These are phyloP conservation scores for Neodidymelliopsis sp. DNA, from an alignment of 2,329 filamentous ascomycete genomes.

Conservation along the genomic window DNA sequence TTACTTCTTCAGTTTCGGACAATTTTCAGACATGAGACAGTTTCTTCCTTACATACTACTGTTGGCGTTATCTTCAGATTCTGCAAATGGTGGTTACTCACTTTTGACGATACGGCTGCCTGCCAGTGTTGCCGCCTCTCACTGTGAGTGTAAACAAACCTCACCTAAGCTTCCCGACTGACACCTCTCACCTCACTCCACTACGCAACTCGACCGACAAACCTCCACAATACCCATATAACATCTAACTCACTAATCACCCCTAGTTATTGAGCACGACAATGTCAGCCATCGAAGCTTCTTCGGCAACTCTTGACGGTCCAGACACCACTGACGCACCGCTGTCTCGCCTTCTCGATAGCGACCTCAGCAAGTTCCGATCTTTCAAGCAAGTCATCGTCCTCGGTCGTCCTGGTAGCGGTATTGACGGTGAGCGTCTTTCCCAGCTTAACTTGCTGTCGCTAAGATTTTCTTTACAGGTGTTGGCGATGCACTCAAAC, in stretches of 20 bases:
- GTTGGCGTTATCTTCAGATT: too few relatives aligned
- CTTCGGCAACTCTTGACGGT: not conserved
- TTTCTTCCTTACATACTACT: too few relatives aligned
- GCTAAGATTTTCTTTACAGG: constrained; percentile 18
- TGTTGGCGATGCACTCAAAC: constrained; percentile 39
- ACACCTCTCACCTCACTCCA: not conserved
- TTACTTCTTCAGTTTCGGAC: too few relatives aligned
- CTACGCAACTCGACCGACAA: too few relatives aligned
- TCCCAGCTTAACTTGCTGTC: too few relatives aligned
- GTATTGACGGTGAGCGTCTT: constrained; percentile 37
- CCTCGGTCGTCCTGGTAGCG: constrained; percentile 44
- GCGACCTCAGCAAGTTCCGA: constrained; percentile 15
- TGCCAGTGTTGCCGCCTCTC: too few relatives aligned
- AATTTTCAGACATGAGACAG: too few relatives aligned
- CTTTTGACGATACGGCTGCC: not conserved
- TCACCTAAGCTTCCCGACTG: not conserved
- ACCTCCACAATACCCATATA: not conserved
- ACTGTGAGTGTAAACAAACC: constrained; percentile 2
- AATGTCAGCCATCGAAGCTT: not conserved
- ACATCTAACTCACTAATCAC: not conserved
- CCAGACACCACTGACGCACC: not conserved
- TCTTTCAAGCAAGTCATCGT: constrained; percentile 44
- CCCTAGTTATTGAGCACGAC: not conserved
- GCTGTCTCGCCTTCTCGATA: constrained; percentile 14
- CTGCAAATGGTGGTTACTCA: not conserved